Evolutionary conservation across 345 rosid species (phyloP), one percentile per base, ranked within the genome.

Genomic region (Streptanthus diversifolius): DNA sequence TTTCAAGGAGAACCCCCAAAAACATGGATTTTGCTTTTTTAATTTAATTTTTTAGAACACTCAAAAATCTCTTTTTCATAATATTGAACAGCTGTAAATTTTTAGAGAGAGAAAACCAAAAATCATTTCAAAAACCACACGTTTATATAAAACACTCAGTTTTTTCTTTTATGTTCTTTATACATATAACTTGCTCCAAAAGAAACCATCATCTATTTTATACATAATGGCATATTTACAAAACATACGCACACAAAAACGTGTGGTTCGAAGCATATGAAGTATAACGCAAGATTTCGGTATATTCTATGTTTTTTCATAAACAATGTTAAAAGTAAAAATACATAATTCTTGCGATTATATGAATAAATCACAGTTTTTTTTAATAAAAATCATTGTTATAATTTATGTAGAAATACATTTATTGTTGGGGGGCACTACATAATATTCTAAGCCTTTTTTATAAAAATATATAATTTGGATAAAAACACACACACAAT

Each of bases 111-210:
- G n/a, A n/a, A n/a, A n/a, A n/a, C n/a, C n/a, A n/a, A n/a, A n/a
- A n/a, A n/a, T n/a, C n/a, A n/a, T n/a, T n/a, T n/a, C n/a, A n/a
- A n/a, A n/a, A n/a, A n/a, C n/a, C n/a, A n/a, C n/a, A n/a, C n/a
- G n/a, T n/a, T n/a, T n/a, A n/a, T n/a, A n/a, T n/a, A n/a, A n/a
- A n/a, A 41, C 68, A 61, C 61, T 51, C 60, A 51, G 44, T 14
- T 29, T 71, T 44, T 32, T 32, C 22, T 41, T 30, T 41, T 6
- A 9, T 11, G 19, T 44, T 33, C 27, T 53, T 57, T 7, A 47
- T 66, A 27, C 48, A 75, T 49, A 48, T 75, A 60, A 51, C 74
- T 75, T 75, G 73, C 58, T 40, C 32, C 39, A 68, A 59, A 68
- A 52, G 73, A 68, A 75, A 75, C 56, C 63, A 74, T 55, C 71